phyloP scores from a whole-genome alignment of 345 rosid genomes.

The Carallia pectinifolia region DNA sequence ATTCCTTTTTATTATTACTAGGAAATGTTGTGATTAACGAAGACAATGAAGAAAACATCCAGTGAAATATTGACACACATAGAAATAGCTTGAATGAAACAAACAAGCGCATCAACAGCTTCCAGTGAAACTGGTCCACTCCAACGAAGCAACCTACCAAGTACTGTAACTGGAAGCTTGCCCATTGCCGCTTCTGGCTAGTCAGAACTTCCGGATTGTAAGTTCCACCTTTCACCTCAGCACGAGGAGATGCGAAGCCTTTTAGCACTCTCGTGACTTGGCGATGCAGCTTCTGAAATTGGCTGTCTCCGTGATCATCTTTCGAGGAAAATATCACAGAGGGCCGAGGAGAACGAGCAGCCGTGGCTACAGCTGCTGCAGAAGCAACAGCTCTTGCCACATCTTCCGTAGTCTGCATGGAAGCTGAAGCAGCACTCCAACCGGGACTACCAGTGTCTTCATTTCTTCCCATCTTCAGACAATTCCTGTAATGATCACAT shows the following conservation, averaged over 20 bases:
- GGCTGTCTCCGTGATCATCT: slow-evolving; percentile 63
- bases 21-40: background rate
- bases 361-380: slow-evolving; percentile 68
- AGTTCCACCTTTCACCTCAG: slow-evolving; percentile 48
- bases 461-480: slow-evolving; percentile 50
- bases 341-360: slow-evolving; percentile 67
- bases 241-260: slow-evolving; percentile 59
- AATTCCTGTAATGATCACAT: slow-evolving; percentile 18
- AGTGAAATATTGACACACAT: background rate
- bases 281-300: slow-evolving; percentile 67
- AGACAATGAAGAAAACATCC: no score
- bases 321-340: slow-evolving; percentile 76
- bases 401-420: slow-evolving; percentile 70
- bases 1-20: background rate
- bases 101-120: no score
- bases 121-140: slow-evolving; percentile 2
- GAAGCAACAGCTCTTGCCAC: slow-evolving; percentile 77
- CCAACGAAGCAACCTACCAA: slow-evolving; percentile 55
- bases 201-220: slow-evolving; percentile 94
- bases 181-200: slow-evolving; percentile 96
- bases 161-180: slow-evolving; percentile 75
- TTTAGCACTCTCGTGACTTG: slow-evolving; percentile 61
- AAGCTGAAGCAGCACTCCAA: slow-evolving; percentile 75
- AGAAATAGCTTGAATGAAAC: background rate
- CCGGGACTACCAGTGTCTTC: slow-evolving; percentile 79